phyloP scores from a whole-genome alignment of 1,284 basidiomycete genomes.

The Ganoderma multipileum region DNA sequence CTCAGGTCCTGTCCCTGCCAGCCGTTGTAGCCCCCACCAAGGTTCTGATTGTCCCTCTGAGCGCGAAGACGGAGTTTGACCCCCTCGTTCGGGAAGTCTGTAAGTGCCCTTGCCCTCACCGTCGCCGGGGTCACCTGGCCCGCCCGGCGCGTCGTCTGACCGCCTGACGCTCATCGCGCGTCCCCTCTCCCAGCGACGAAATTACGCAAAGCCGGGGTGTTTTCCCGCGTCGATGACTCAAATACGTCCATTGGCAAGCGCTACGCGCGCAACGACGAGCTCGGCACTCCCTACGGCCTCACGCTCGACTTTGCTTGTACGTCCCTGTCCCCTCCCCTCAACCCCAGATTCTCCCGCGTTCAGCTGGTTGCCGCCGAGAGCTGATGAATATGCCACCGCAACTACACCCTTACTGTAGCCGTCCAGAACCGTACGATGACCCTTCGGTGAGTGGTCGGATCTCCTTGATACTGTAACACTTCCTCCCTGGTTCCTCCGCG shows the following conservation, averaged over 20 bases:
- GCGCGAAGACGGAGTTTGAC: constrained; percentile 85
- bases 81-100: constrained; percentile 91
- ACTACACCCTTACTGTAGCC: constrained; percentile 51
- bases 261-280: constrained; percentile 97
- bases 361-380: constrained; percentile 16
- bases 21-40: constrained; percentile 95
- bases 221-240: constrained; percentile 95
- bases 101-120: constrained; percentile 53
- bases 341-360: constrained; percentile 22
- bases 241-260: constrained; percentile 96
- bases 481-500: not conserved
- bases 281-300: constrained; percentile 96
- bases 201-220: constrained; percentile 88
- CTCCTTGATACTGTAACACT: not conserved
- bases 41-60: constrained; percentile 96
- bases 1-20: constrained; percentile 88
- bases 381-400: constrained; percentile 28
- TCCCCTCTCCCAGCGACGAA: constrained; percentile 68
- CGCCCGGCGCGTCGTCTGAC: constrained; percentile 13
- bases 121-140: constrained; percentile 25
- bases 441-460: constrained; percentile 65
- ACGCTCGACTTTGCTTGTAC: constrained; percentile 98
- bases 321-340: constrained; percentile 51
- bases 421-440: constrained; percentile 90
- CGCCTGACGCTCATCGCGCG: constrained; percentile 10